Percentiles rank a stretch among this genome's conserved stretches.
Evolutionary conservation across 805 yeast genomes (phyloP).

Genomic region (Candida ipomoeae): DNA sequence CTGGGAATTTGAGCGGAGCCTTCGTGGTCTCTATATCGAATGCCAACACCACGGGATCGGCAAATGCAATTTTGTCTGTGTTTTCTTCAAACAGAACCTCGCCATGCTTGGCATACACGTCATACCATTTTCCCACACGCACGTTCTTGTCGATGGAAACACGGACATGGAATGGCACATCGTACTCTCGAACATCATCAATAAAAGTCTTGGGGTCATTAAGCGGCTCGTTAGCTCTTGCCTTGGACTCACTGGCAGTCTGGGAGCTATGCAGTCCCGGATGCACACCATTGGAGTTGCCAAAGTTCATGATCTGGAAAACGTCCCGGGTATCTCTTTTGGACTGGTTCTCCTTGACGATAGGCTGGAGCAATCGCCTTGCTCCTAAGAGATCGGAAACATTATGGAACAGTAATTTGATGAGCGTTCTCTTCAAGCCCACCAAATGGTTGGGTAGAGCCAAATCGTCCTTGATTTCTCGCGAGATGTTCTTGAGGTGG

Average conservation of each 20-base stretch:
- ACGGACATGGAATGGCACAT: slow-evolving; percentile 94
- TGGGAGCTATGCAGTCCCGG: neutral
- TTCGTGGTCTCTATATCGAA: slow-evolving; percentile 98
- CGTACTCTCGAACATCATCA: slow-evolving; percentile 86
- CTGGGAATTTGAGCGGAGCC: slow-evolving; percentile 94
- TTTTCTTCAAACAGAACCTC: slow-evolving; percentile 53
- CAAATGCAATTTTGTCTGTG: slow-evolving; percentile 80
- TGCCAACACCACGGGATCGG: slow-evolving; percentile 95
- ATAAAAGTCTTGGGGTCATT: slow-evolving; percentile 61
- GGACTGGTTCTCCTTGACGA: slow-evolving; percentile 61
- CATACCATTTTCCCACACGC: slow-evolving; percentile 95
- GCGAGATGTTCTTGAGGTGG: slow-evolving; percentile 48
- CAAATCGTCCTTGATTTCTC: slow-evolving; percentile 74
- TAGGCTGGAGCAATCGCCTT: slow-evolving; percentile 63
- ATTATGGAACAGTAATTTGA: slow-evolving; percentile 72
- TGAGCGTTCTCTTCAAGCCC: slow-evolving; percentile 62
- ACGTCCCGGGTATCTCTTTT: slow-evolving; percentile 62
- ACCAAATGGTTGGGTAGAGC: slow-evolving; percentile 79
- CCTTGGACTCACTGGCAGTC: neutral
- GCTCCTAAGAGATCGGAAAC: slow-evolving; percentile 71
- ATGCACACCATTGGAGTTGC: slow-evolving; percentile 20
- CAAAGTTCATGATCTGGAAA: slow-evolving; percentile 53
- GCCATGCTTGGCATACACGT: slow-evolving; percentile 62
- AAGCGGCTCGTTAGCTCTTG: slow-evolving; percentile 12
- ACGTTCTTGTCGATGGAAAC: slow-evolving; percentile 87